Percentiles rank a stretch among this genome's conserved stretches.
These are phyloP conservation scores for Mycena vulgaris DNA, from an alignment of 768 basidiomycete species.

Conservation along the genomic window DNA sequence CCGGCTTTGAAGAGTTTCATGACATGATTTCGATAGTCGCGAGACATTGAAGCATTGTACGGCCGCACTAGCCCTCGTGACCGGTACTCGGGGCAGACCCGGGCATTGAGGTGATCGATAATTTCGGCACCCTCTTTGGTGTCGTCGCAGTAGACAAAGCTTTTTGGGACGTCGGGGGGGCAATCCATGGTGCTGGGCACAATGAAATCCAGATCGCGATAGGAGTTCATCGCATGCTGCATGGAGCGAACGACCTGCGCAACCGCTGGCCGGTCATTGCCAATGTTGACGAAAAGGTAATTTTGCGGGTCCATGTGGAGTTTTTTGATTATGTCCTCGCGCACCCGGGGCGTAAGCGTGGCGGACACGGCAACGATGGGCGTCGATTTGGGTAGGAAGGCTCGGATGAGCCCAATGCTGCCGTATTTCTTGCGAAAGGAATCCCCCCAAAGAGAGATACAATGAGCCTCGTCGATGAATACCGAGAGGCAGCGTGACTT, in stretches of 20 bases:
- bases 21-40: conserved; percentile 38
- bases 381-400: conserved; percentile 46
- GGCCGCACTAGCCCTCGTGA: conserved; percentile 42
- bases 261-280: conserved; percentile 54
- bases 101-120: conserved; percentile 41
- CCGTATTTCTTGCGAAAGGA: conserved; percentile 53
- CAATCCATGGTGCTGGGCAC: conserved; percentile 33
- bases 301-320: conserved; percentile 43
- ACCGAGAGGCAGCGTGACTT: conserved; percentile 20
- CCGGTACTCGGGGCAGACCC: conserved; percentile 31
- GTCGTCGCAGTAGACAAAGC: conserved; percentile 52
- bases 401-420: conserved; percentile 44
- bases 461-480: conserved; percentile 51
- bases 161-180: conserved; percentile 40
- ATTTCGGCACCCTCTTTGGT: conserved; percentile 44
- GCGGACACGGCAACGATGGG: conserved; percentile 54
- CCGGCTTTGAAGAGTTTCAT: conserved; percentile 46
- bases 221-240: conserved; percentile 50
- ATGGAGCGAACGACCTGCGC: conserved; percentile 52
- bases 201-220: conserved; percentile 52
- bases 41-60: conserved; percentile 44
- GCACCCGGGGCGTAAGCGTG: conserved; percentile 47
- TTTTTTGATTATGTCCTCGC: conserved; percentile 45
- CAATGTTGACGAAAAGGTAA: conserved; percentile 42
- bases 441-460: conserved; percentile 54